phyloP scores from a whole-genome alignment of 2,329 filamentous ascomycete species.

The Nemania sp. region DNA sequence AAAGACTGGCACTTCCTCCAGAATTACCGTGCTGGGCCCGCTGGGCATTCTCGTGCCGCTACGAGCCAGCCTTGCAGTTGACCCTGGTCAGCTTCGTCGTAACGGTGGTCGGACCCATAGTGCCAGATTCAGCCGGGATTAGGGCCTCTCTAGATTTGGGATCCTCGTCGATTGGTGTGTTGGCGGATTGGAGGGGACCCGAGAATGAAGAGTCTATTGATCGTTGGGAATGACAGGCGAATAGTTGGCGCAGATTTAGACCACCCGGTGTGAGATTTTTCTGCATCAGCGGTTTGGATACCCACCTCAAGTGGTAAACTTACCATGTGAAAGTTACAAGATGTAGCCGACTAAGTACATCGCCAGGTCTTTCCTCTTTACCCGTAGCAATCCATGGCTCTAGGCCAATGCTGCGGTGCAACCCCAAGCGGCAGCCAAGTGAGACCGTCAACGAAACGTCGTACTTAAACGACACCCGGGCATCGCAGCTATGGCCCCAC shows the following conservation, averaged over 20 bases:
- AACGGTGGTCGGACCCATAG: constrained; percentile 22
- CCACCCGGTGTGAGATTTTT: constrained; percentile 38
- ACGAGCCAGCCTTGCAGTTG: constrained; percentile 20
- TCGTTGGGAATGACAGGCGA: constrained; percentile 29
- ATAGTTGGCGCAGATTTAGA: constrained; percentile 35
- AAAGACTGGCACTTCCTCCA: constrained; percentile 4
- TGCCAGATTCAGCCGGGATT: constrained; percentile 22
- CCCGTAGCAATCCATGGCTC: constrained; percentile 15
- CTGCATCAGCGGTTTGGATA: constrained; percentile 23
- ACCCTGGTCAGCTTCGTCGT: constrained; percentile 16
- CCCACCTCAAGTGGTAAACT: constrained; percentile 8
- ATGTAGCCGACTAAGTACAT: constrained; percentile 31
- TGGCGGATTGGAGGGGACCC: constrained; percentile 18
- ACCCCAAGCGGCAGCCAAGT: constrained; percentile 20
- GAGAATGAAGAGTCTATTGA: constrained; percentile 16
- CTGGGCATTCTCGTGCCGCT: constrained; percentile 3
- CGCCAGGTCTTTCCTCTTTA: constrained; percentile 27
- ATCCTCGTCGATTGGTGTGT: constrained; percentile 9
- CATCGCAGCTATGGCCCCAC: constrained; percentile 6
- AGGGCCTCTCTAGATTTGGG: constrained; percentile 10
- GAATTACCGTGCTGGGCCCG: constrained; percentile 7
- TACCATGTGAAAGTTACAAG: constrained; percentile 25
- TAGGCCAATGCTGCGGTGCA: constrained; percentile 19
- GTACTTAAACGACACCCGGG: not conserved
- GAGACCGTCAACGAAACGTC: constrained; percentile 12